Evolutionary conservation across 148 eudicot genomes (phyloP).

Genomic region (Arctostaphylos glauca): DNA sequence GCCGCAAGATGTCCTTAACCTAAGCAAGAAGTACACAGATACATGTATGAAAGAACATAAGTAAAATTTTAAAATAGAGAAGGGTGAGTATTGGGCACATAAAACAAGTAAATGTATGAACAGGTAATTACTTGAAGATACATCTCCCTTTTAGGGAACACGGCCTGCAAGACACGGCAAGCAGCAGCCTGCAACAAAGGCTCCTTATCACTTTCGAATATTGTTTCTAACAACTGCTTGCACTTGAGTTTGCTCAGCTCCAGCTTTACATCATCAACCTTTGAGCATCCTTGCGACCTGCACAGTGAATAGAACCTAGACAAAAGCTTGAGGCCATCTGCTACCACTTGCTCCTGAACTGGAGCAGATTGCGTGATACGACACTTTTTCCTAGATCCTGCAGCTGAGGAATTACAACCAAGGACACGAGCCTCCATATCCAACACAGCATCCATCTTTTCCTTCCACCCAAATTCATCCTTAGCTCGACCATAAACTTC

Average conservation of each 20-base stretch:
- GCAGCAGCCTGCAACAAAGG: slow-evolving; percentile 89
- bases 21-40: slow-evolving; percentile 27
- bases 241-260: slow-evolving; percentile 68
- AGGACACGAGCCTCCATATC: slow-evolving; percentile 94
- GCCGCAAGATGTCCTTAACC: slow-evolving; percentile 96
- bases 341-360: slow-evolving; percentile 80
- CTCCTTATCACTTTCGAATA: slow-evolving; percentile 91
- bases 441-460: slow-evolving; percentile 94
- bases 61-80: slow-evolving; percentile 3
- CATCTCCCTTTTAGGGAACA: slow-evolving; percentile 70
- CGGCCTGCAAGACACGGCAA: slow-evolving; percentile 84
- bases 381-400: slow-evolving; percentile 64
- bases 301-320: slow-evolving; percentile 65
- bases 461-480: slow-evolving; percentile 99
- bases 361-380: slow-evolving; percentile 63
- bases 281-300: slow-evolving; percentile 48
- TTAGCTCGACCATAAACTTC: slow-evolving; percentile 98
- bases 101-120: slow-evolving; percentile 3
- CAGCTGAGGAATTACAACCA: slow-evolving; percentile 64
- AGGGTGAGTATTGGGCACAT: background rate
- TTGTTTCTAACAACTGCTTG: slow-evolving; percentile 72
- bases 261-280: slow-evolving; percentile 51
- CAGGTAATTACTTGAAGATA: slow-evolving; percentile 69
- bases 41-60: background rate
- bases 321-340: slow-evolving; percentile 89